Conservation (phyloP, 106 monocot species). For the Agapanthus africanus region DNA sequence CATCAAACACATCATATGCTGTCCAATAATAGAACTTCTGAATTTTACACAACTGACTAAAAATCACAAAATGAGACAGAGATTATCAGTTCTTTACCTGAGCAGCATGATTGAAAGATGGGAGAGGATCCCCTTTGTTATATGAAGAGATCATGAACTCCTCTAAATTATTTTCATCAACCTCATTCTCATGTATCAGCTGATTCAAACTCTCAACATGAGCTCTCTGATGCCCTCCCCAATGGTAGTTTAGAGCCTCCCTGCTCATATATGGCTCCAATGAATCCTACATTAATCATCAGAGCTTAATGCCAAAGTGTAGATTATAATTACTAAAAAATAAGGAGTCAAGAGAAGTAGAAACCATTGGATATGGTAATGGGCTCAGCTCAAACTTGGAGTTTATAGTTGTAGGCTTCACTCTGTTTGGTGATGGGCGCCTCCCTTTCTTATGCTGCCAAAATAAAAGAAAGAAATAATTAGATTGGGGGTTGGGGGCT, state of each 20-base stretch:
- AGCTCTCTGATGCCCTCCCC: constrained; percentile 64
- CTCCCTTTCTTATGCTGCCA: neutral
- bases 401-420: constrained; percentile 9
- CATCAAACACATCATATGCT: neutral
- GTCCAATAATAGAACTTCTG: too few species aligned
- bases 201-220: constrained; percentile 73
- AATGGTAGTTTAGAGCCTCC: constrained; percentile 68
- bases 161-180: constrained; percentile 44
- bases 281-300: constrained; percentile 37
- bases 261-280: constrained; percentile 83
- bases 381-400: constrained; percentile 36
- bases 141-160: constrained; percentile 54
- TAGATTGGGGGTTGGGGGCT: neutral
- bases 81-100: too few species aligned
- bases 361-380: constrained; percentile 51
- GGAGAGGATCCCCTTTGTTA: constrained; percentile 63
- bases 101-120: constrained; percentile 68
- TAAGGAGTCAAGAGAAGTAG: neutral
- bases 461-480: neutral
- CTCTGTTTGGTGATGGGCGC: constrained; percentile 10
- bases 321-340: neutral
- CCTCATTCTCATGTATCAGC: constrained; percentile 49
- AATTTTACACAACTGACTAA: too few species aligned
- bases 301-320: neutral
- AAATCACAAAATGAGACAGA: too few species aligned